Evolutionary conservation across 805 yeast species (phyloP).

Genomic region (Ogataea nakhonphanomensis): DNA sequence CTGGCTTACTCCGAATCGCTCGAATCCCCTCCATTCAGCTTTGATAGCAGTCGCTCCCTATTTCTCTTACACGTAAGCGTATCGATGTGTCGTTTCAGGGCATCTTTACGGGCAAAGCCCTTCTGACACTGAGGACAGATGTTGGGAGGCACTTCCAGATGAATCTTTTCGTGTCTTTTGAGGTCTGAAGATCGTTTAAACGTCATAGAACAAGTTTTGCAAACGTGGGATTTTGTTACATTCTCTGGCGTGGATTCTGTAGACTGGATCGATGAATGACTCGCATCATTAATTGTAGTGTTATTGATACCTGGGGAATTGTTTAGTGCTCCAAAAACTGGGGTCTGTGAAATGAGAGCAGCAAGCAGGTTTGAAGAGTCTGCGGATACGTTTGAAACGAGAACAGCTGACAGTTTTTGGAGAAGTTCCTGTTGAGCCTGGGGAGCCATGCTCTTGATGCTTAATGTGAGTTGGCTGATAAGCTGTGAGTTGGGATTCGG

Average conservation of each 20-base stretch:
- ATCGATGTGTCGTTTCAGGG: slow-evolving; percentile 69
- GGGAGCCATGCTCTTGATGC: slow-evolving; percentile 24
- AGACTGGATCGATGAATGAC: background rate
- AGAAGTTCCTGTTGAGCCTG: slow-evolving; percentile 25
- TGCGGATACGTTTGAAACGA: slow-evolving; percentile 4
- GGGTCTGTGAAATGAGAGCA: background rate
- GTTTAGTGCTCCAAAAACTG: background rate
- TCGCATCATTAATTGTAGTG: background rate
- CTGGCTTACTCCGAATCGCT: slow-evolving; percentile 6
- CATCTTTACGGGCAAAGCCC: slow-evolving; percentile 82
- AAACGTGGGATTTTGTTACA: slow-evolving; percentile 33
- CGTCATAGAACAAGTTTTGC: slow-evolving; percentile 57
- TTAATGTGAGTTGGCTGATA: slow-evolving; percentile 20
- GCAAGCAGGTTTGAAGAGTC: background rate
- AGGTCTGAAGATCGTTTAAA: slow-evolving; percentile 68
- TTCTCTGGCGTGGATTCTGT: background rate
- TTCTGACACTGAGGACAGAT: slow-evolving; percentile 74
- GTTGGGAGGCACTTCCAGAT: slow-evolving; percentile 66
- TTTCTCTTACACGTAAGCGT: slow-evolving; percentile 75
- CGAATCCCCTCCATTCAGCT: slow-evolving; percentile 10
- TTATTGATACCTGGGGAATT: background rate
- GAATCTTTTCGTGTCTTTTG: slow-evolving; percentile 74
- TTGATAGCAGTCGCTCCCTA: slow-evolving; percentile 46
- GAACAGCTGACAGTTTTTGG: slow-evolving; percentile 14
- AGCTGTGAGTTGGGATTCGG: slow-evolving; percentile 24